Evolutionary conservation across 2,329 filamentous ascomycete genomes (phyloP).

Genomic region (Penicillium hesseltinei): DNA sequence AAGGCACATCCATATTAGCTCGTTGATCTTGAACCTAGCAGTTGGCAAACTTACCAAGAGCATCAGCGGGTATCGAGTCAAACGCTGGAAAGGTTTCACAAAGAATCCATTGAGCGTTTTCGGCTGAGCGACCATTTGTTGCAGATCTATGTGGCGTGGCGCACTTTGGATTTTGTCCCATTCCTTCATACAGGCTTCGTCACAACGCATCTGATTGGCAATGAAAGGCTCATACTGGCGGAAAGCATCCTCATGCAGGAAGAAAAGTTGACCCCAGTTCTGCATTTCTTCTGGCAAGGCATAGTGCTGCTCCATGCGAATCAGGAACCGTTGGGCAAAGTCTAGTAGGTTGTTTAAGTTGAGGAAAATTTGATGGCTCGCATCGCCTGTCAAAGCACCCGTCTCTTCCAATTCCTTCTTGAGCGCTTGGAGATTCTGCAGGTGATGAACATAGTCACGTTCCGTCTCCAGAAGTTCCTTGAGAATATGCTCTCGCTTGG

Average conservation of each 20-base stretch:
- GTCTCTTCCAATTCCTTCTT: conserved; percentile 88
- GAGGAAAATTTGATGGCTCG: conserved; percentile 90
- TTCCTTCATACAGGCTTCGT: conserved; percentile 75
- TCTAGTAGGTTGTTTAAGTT: conserved; percentile 94
- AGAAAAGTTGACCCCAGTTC: conserved; percentile 93
- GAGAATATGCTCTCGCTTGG: conserved; percentile 82
- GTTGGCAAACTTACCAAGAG: conserved; percentile 63
- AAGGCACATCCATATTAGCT: conserved; percentile 3
- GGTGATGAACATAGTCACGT: conserved; percentile 94
- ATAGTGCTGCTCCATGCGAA: conserved; percentile 93
- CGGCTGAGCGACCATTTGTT: conserved; percentile 78
- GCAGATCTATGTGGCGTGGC: conserved; percentile 61
- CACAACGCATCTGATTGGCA: conserved; percentile 90
- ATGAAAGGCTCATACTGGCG: conserved; percentile 96
- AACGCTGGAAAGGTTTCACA: conserved; percentile 91
- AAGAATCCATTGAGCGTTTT: conserved; percentile 89
- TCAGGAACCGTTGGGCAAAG: conserved; percentile 91
- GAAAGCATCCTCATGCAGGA: conserved; percentile 80
- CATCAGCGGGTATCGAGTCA: conserved; percentile 91
- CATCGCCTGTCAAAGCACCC: conserved; percentile 82
- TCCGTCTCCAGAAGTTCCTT: conserved; percentile 92
- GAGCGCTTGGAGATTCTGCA: conserved; percentile 88
- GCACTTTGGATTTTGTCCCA: conserved; percentile 82
- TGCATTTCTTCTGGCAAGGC: conserved; percentile 73
- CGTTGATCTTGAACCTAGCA: not conserved